Evolutionary conservation across 1,284 basidiomycete genomes (phyloP), one percentile per base, ranked within the genome.

Genomic region (Exobasidium cylindrosporum): DNA sequence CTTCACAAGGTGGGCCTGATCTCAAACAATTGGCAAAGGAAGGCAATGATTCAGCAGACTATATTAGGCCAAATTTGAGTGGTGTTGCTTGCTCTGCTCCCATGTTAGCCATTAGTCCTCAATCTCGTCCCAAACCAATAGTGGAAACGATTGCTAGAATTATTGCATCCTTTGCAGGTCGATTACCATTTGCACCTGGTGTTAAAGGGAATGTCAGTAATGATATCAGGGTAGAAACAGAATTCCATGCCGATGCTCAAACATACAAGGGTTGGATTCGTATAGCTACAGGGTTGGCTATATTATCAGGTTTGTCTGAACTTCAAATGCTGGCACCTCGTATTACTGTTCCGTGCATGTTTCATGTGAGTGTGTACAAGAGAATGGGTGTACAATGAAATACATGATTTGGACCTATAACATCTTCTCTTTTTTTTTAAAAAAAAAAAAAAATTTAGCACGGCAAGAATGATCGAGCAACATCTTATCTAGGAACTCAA

Each of bases 161-260:
- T 0, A 64, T 84, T 28, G 67, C 75, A 40, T 79, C 72, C 62
- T 73, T 84, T 44, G 82, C 81, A 3, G 82, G 81, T 17, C 75
- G 80, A 1, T 69, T 84, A 2, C 83, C 83, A 3, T 63, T 84
- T 17, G 81, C 81, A 3, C 73, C 78, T 31, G 81, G 81, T 40
- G 82, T 84, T 61, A 70, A 67, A 74, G 83, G 83, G 45, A 84
- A 83, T 46, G 82, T 83, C 17, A 82, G 81, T n/a, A 82, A 83
- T 66, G 84, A 84, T 77, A 83, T 83, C 0, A 67, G 82, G 13
- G 83, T 84, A 4, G 65, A 76, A 29, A 62, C 61, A 17, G 69
- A 69, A 32, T 66, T 66, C 40, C 45, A 72, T 77, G 79, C 74
- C 21, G 81, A 82, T 57, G 74, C 76, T 0, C 68, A 83, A 7